Evolutionary conservation across 176 grass and related monocot genomes (phyloP), one percentile per base, ranked within the genome.

Genomic region (Oryza punctata): DNA sequence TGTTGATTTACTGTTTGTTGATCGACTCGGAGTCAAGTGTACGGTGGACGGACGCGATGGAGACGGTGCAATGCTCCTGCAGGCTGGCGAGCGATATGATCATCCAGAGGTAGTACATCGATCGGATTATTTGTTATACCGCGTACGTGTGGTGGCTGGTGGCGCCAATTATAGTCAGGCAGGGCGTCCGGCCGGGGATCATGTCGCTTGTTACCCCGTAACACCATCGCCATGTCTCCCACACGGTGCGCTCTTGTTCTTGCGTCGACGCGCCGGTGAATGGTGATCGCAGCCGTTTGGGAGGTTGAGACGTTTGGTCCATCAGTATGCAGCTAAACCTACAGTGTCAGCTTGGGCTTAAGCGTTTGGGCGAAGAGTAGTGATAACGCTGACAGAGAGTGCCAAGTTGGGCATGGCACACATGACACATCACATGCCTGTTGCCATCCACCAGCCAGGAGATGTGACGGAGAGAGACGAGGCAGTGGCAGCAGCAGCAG

Each of bases 101-200:
- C 40, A 37, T 4, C 47, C 47, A 50, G 13, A 19, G 14, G 16
- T 32, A 40, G 37, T 40, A 54, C 5, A 54, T 21, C 57, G 57
- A 61, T 61, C 57, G 57, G 57, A 24, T 61, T 3, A 24, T 61
- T 10, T 23, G 57, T 24, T 24, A 37, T 24, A 37, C 35, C n/a
- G n/a, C n/a, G n/a, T 37, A 61, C 21, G 57, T 61, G 63, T 52
- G 60, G 72, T 46, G 21, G n/a, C 72, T 40, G 59, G 33, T 28
- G 9, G 21, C 7, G 7, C 60, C 70, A 67, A 75, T 67, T 23
- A 61, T 61, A 61, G 52, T 7, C 18, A 27, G 61, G 69, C 81
- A 72, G 67, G 67, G 74, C 49, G 63, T 80, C 87, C 21, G 49
- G 54, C 87, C 26, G 49, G 54, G 86, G 67, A 73, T 84, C 78